Evolutionary conservation across 2,329 filamentous ascomycete species (phyloP).

Genomic region (Peltaster fructicola): DNA sequence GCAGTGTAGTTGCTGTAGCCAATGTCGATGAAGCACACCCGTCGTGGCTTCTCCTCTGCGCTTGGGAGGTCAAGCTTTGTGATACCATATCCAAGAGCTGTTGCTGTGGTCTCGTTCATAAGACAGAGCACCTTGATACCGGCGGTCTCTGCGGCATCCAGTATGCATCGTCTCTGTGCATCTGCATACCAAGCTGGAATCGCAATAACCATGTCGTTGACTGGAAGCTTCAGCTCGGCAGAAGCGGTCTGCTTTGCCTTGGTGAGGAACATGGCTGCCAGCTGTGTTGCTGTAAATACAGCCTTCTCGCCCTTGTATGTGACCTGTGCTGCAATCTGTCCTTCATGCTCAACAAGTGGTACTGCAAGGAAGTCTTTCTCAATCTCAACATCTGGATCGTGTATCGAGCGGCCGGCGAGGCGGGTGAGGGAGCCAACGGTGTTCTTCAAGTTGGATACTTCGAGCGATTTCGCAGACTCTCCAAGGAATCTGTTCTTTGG

Average conservation of each 20-base stretch:
- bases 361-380: slow-evolving; percentile 87
- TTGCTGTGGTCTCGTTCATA: slow-evolving; percentile 96
- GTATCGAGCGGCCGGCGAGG: slow-evolving; percentile 69
- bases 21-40: slow-evolving; percentile 84
- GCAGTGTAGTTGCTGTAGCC: slow-evolving; percentile 92
- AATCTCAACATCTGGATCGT: slow-evolving; percentile 79
- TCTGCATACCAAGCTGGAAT: slow-evolving; percentile 97
- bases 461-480: slow-evolving; percentile 92
- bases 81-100: slow-evolving; percentile 91
- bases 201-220: slow-evolving; percentile 84
- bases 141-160: slow-evolving; percentile 86
- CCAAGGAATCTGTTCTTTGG: slow-evolving; percentile 87
- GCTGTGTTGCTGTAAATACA: slow-evolving; percentile 83
- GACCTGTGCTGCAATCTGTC: slow-evolving; percentile 89
- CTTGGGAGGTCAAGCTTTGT: slow-evolving; percentile 86
- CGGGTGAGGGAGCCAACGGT: slow-evolving; percentile 87
- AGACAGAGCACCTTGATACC: slow-evolving; percentile 82
- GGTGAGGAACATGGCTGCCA: slow-evolving; percentile 87
- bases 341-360: slow-evolving; percentile 72
- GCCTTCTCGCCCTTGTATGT: slow-evolving; percentile 88
- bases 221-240: slow-evolving; percentile 74
- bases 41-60: slow-evolving; percentile 77
- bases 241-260: slow-evolving; percentile 83
- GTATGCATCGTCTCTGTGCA: slow-evolving; percentile 68
- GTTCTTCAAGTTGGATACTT: slow-evolving; percentile 99